Evolutionary conservation across 345 rosid species (phyloP).

Genomic region (Acer campestre): DNA sequence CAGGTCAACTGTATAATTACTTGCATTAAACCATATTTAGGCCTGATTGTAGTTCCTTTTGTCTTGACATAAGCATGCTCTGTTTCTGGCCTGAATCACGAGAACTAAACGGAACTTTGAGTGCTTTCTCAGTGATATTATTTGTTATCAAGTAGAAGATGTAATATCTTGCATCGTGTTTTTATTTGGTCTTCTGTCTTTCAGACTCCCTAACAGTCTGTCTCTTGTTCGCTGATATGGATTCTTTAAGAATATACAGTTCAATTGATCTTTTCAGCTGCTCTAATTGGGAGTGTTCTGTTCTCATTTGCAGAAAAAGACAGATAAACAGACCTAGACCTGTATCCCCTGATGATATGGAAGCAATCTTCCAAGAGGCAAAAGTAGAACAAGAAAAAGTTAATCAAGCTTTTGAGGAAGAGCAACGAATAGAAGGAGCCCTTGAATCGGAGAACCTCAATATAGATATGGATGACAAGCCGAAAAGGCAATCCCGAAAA

Average conservation of each 20-base stretch:
- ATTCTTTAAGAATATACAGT: background rate
- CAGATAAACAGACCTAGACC: conserved; percentile 84
- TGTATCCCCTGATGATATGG: conserved; percentile 64
- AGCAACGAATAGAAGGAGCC: conserved; percentile 34
- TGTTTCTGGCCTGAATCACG: background rate
- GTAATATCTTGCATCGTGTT: conserved; percentile 1
- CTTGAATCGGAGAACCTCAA: conserved; percentile 31
- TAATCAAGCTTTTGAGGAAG: conserved; percentile 67
- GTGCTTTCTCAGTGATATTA: background rate
- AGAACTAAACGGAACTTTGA: background rate
- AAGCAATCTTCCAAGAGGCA: conserved; percentile 67
- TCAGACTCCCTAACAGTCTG: background rate
- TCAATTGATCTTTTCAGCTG: background rate
- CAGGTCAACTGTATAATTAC: background rate
- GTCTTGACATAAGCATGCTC: background rate
- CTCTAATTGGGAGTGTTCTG: background rate
- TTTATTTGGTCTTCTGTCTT: background rate
- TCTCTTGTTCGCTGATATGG: conserved; percentile 1
- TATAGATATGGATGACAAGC: conserved; percentile 35
- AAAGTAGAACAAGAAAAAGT: conserved; percentile 74
- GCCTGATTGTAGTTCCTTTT: background rate
- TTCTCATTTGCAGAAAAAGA: conserved; percentile 48
- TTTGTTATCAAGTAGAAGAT: background rate
- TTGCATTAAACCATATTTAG: background rate
- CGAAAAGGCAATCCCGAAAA: conserved; percentile 38